Evolutionary conservation across 2,329 filamentous ascomycete genomes (phyloP).

Genomic region (Allantophomopsis cytisporea): DNA sequence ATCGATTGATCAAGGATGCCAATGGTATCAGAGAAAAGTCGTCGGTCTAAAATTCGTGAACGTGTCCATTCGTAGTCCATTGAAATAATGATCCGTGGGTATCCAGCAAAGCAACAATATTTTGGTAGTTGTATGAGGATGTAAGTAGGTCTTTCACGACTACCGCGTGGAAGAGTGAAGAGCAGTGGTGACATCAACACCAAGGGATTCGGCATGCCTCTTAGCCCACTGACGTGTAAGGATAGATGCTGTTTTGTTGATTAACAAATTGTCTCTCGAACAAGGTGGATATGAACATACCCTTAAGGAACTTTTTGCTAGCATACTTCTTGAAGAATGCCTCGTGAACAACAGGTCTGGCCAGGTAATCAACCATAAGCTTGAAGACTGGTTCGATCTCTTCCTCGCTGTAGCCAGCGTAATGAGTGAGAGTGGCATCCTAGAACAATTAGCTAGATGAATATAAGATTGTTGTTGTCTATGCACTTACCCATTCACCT

Average conservation of each 20-base stretch:
- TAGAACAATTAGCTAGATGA: constrained; percentile 22
- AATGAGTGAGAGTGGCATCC: constrained; percentile 79
- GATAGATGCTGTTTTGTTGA: constrained; percentile 57
- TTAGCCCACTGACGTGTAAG: constrained; percentile 89
- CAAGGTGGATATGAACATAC: constrained; percentile 34
- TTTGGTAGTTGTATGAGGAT: constrained; percentile 11
- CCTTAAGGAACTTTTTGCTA: constrained; percentile 98
- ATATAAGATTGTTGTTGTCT: background rate
- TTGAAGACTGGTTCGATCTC: constrained; percentile 87
- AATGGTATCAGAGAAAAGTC: constrained; percentile 5
- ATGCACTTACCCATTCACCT: constrained; percentile 68
- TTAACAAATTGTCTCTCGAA: constrained; percentile 7
- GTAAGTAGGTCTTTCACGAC: constrained; percentile 7
- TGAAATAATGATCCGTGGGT: constrained; percentile 17
- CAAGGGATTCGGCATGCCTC: constrained; percentile 50
- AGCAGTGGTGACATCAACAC: constrained; percentile 25
- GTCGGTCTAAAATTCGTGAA: constrained; percentile 14
- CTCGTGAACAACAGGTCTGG: constrained; percentile 79
- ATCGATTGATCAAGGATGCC: background rate
- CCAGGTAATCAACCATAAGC: constrained; percentile 94
- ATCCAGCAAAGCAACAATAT: constrained; percentile 16
- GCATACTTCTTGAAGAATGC: constrained; percentile 99
- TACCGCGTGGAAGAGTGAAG: constrained; percentile 15
- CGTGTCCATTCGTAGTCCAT: constrained; percentile 17
- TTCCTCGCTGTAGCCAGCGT: constrained; percentile 84